phyloP scores from a whole-genome alignment of 257 asterid genomes.

The Scutellaria barbata region DNA sequence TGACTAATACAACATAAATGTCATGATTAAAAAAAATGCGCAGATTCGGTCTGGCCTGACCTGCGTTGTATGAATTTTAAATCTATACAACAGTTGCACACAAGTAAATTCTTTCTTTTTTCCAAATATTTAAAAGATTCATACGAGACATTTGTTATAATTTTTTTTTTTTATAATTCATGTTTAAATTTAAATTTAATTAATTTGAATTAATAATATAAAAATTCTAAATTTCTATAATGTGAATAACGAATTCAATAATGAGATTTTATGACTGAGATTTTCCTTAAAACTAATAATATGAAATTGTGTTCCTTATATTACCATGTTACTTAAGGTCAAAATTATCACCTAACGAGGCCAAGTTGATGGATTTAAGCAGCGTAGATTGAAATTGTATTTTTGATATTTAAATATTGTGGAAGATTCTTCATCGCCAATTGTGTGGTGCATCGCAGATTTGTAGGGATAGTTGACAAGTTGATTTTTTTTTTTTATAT shows the following conservation, averaged over 20 bases:
- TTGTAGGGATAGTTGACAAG: conserved; percentile 6
- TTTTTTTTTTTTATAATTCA: neutral
- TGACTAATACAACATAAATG: too few relatives aligned
- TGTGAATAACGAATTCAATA: too few relatives aligned
- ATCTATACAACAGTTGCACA: too few relatives aligned
- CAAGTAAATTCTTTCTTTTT: neutral
- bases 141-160: neutral
- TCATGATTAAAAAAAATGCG: too few relatives aligned
- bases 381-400: neutral
- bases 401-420: neutral
- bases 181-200: too few relatives aligned
- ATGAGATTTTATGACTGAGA: neutral
- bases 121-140: neutral
- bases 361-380: conserved; percentile 23
- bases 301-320: conserved; percentile 1
- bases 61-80: too few relatives aligned
- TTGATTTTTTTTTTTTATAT: neutral
- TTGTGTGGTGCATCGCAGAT: neutral
- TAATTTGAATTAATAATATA: too few relatives aligned
- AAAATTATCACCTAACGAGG: neutral
- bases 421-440: neutral
- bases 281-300: neutral
- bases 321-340: conserved; percentile 12
- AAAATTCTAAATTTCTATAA: too few relatives aligned
- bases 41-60: too few relatives aligned